Evolutionary conservation across 2,329 filamentous ascomycete genomes (phyloP).

Genomic region (Ophiostoma fasciatum): DNA sequence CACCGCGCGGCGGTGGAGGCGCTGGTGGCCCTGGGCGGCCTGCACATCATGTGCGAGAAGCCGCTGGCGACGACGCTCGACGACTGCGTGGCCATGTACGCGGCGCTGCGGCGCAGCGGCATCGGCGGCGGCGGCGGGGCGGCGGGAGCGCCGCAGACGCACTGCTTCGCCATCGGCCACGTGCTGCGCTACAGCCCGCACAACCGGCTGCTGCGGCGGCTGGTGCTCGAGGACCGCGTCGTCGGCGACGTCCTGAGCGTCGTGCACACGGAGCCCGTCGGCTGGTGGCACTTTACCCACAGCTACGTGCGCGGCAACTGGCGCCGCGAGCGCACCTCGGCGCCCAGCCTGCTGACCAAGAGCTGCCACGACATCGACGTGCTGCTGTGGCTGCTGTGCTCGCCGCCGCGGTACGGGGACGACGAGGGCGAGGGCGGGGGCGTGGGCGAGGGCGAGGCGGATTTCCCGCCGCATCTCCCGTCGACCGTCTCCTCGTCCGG

Average conservation of each 20-base stretch:
- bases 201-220: constrained; percentile 67
- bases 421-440: constrained; percentile 20
- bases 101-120: constrained; percentile 27
- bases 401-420: constrained; percentile 37
- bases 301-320: constrained; percentile 90
- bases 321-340: constrained; percentile 65
- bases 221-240: constrained; percentile 58
- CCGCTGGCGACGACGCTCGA: constrained; percentile 66
- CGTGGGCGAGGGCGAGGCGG: too few relatives aligned
- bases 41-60: constrained; percentile 94
- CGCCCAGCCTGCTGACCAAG: constrained; percentile 77
- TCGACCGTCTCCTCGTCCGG: constrained; percentile 62
- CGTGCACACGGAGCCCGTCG: constrained; percentile 86
- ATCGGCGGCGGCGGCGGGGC: constrained; percentile 13
- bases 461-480: constrained; percentile 70
- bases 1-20: constrained; percentile 69
- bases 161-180: constrained; percentile 80
- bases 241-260: constrained; percentile 78
- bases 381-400: constrained; percentile 78
- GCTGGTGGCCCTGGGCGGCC: constrained; percentile 46
- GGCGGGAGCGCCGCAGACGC: background rate
- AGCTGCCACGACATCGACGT: constrained; percentile 95
- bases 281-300: constrained; percentile 91
- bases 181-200: constrained; percentile 88
- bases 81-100: constrained; percentile 65